phyloP scores from a whole-genome alignment of 108 stramenopile species.

The Cyclotella atomus region DNA sequence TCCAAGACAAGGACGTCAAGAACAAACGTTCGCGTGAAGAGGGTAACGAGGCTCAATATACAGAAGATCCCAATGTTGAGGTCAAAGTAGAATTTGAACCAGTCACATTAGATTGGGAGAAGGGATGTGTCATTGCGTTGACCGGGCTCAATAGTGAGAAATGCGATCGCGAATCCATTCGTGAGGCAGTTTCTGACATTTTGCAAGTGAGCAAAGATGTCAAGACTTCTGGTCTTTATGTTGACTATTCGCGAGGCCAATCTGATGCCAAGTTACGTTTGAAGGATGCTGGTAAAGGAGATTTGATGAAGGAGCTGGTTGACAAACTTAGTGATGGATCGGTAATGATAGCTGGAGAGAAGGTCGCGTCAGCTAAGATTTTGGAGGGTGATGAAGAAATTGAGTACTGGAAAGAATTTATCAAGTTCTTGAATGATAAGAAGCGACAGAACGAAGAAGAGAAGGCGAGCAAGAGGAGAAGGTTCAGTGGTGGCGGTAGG shows the following conservation, averaged over 20 bases:
- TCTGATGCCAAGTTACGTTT: slow-evolving; percentile 76
- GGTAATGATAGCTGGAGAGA: slow-evolving; percentile 61
- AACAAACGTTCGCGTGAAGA: slow-evolving; percentile 37
- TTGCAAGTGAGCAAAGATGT: slow-evolving; percentile 63
- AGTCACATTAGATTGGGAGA: slow-evolving; percentile 72
- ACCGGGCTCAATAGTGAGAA: slow-evolving; percentile 62
- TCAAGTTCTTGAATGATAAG: slow-evolving; percentile 76
- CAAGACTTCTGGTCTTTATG: slow-evolving; percentile 80
- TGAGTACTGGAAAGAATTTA: slow-evolving; percentile 82
- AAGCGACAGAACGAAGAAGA: slow-evolving; percentile 64
- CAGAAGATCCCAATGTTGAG: slow-evolving; percentile 38
- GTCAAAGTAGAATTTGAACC: slow-evolving; percentile 51
- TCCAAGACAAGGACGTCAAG: slow-evolving; percentile 9
- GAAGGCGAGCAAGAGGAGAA: slow-evolving; percentile 43
- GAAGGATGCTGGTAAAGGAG: slow-evolving; percentile 52
- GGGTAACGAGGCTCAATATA: slow-evolving; percentile 16
- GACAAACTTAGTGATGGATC: slow-evolving; percentile 68
- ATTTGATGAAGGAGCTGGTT: slow-evolving; percentile 60
- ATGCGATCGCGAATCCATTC: slow-evolving; percentile 80
- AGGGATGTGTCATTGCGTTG: slow-evolving; percentile 80
- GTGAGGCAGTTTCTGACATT: slow-evolving; percentile 61
- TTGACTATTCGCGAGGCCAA: slow-evolving; percentile 81
- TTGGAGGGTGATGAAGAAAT: slow-evolving; percentile 87
- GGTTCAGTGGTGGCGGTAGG: slow-evolving; percentile 20
- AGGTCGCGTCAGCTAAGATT: slow-evolving; percentile 65